These are phyloP conservation scores for Leptographium procerum DNA, from an alignment of 2,329 filamentous ascomycete species.

Conservation along the genomic window DNA sequence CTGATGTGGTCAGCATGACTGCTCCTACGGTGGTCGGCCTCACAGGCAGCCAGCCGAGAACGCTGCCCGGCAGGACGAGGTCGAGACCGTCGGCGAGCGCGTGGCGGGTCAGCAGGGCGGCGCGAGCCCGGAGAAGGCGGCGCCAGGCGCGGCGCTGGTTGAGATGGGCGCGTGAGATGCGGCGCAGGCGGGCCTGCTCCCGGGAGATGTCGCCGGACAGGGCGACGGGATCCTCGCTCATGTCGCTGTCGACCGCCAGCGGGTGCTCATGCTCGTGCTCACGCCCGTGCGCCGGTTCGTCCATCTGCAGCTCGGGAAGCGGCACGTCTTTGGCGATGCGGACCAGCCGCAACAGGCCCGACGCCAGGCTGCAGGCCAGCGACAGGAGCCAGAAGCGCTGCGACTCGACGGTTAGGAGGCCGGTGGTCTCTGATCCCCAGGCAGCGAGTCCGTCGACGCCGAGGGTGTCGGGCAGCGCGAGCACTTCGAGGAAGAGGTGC, in stretches of 20 bases:
- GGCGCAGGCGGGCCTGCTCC: conserved; percentile 25
- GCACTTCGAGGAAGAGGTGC: conserved; percentile 56
- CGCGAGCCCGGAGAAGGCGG: conserved; percentile 12
- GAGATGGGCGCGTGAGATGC: conserved; percentile 21
- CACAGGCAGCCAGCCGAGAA: conserved; percentile 48
- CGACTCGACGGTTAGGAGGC: conserved; percentile 42
- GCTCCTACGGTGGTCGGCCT: conserved; percentile 41
- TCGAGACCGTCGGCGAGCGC: conserved; percentile 50
- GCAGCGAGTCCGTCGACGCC: conserved; percentile 32
- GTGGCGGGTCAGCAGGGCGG: conserved; percentile 29
- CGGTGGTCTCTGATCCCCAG: conserved; percentile 38
- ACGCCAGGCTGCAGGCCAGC: conserved; percentile 38
- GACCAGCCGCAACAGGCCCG: conserved; percentile 30
- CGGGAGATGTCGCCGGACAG: conserved; percentile 6
- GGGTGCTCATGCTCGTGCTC: no score
- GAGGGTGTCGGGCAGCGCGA: conserved; percentile 46
- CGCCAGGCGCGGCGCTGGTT: conserved; percentile 18
- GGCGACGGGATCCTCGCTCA: conserved; percentile 8
- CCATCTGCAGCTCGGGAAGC: conserved; percentile 21
- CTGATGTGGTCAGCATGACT: conserved; percentile 49
- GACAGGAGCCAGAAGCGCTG: conserved; percentile 61
- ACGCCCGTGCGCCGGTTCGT: conserved; percentile 14
- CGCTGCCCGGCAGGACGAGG: conserved; percentile 46
- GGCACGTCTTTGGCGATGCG: conserved; percentile 24
- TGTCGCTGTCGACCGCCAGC: conserved; percentile 11